Evolutionary conservation across 2,329 filamentous ascomycete species (phyloP).

Genomic region (Ceratocystis albifundus): DNA sequence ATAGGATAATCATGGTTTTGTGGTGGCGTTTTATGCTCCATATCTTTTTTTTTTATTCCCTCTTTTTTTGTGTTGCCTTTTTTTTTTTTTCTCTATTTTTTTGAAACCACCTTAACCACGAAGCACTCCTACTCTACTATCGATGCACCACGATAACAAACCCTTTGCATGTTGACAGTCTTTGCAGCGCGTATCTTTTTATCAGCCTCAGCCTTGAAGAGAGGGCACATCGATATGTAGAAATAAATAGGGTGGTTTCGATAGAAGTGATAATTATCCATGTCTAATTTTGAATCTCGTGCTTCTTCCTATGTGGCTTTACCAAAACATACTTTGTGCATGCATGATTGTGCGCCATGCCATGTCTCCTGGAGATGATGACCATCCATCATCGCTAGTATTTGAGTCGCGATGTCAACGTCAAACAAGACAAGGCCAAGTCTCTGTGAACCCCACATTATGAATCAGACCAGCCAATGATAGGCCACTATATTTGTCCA

Average conservation of each 20-base stretch:
- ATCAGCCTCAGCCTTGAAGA: neutral
- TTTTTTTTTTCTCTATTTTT: slow-evolving; percentile 15
- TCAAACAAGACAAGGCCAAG: neutral
- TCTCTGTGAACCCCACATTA: neutral
- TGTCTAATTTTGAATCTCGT: no score
- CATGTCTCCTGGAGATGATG: no score
- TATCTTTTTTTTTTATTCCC: slow-evolving; percentile 19
- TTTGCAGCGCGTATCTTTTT: slow-evolving; percentile 10
- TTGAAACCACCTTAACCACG: slow-evolving; percentile 19
- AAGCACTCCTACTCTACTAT: neutral
- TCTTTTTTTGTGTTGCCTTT: slow-evolving; percentile 12
- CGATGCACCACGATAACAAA: neutral
- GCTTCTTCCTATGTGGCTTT: no score
- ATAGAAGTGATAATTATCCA: neutral
- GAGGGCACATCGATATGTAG: neutral
- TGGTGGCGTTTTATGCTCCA: slow-evolving; percentile 20
- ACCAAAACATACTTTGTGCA: no score
- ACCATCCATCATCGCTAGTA: no score
- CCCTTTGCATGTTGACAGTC: neutral
- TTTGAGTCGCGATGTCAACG: neutral
- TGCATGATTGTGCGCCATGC: no score
- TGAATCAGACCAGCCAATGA: neutral
- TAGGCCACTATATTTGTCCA: neutral
- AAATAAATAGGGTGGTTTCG: neutral
- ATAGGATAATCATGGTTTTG: slow-evolving; percentile 20